A percentile compares a stretch with the other conserved stretches of the same genome.
Conservation (phyloP, 306 rosid genomes). For the Cucumis hystrix region DNA sequence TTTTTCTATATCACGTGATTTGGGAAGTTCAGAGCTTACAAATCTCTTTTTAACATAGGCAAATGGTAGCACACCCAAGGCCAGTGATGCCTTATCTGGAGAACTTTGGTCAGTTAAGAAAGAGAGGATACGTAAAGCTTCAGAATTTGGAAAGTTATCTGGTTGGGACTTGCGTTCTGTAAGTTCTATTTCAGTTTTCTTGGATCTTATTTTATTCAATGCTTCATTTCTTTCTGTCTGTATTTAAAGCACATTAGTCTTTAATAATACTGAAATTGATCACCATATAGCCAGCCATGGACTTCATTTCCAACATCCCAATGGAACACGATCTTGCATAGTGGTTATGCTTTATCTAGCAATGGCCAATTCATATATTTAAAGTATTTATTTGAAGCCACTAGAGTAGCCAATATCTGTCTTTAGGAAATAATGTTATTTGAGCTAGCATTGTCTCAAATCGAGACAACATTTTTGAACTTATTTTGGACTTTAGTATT, state of each 20-base stretch:
- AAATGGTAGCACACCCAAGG: constrained; percentile 69
- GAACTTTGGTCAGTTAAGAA: constrained; percentile 93
- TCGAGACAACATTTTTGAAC: neutral
- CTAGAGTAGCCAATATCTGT: neutral
- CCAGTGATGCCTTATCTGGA: constrained; percentile 93
- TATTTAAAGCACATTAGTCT: neutral
- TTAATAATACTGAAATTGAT: neutral
- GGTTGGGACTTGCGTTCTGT: constrained; percentile 97
- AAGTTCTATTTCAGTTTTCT: constrained; percentile 20
- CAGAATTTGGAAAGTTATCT: constrained; percentile 51
- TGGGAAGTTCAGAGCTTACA: constrained; percentile 1
- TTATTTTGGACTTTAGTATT: neutral
- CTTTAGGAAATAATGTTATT: neutral
- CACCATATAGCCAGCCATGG: neutral
- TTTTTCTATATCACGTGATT: neutral
- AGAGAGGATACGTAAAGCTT: constrained; percentile 78
- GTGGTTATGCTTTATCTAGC: neutral
- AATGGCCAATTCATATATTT: neutral
- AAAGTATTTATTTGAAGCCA: neutral
- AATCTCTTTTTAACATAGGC: constrained; percentile 31
- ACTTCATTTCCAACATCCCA: neutral
- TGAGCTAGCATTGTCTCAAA: neutral
- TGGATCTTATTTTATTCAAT: neutral
- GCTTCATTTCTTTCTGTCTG: neutral
- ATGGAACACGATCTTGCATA: neutral